Base-by-base conservation (phyloP, 2,329 filamentous ascomycete species). In the Plectosphaerella plurivora region DNA sequence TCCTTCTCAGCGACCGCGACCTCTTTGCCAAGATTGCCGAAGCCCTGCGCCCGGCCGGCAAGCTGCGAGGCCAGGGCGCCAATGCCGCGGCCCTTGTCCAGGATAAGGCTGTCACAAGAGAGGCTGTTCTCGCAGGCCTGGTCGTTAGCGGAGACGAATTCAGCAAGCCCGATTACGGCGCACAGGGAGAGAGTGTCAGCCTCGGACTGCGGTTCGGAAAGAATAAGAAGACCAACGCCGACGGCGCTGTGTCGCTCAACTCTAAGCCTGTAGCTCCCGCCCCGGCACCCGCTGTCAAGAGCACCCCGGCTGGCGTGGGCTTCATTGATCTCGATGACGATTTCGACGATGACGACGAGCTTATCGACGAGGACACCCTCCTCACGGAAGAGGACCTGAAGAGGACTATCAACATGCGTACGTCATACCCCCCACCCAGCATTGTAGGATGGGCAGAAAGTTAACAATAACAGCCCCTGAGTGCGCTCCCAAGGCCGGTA, bases 311-410 rank as follows among this genome's bases (percentile, higher is more conserved):
- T 24, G 83, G 82, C 18, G 82, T 89, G 8, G 85, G 84, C n/a
- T 87, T 87, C 57, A 80, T 88, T 25, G 83, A 87, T 64, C 81
- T 83, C 59, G 79, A 76, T 61, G 82, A 86, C 52, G 54, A 73
- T 64, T 64, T 81, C 50, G 80, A 81, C 55, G 74, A 81, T 51
- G 81, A 80, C 45, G 88, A 91, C 61, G 92, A 95, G 51, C 72
- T 96, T 51, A 94, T 99, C 60, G 91, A 97, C 65, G 94, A 97
- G 68, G 88, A 97, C 63, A 86, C 84, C 10, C 76, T 99, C 33
- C 76, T 99, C 61, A 90, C 87, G 3, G 91, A 92, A 63, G 89
- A 91, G 56, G 93, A 99, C 65, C 77, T 94, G 60, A 84, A 83
- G 60, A 79, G 84, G 61, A 88, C 89, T 20, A 81, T 96, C 51